These are phyloP conservation scores for Voacanga thouarsii DNA, from an alignment of 257 asterid genomes.

Conservation along the genomic window DNA sequence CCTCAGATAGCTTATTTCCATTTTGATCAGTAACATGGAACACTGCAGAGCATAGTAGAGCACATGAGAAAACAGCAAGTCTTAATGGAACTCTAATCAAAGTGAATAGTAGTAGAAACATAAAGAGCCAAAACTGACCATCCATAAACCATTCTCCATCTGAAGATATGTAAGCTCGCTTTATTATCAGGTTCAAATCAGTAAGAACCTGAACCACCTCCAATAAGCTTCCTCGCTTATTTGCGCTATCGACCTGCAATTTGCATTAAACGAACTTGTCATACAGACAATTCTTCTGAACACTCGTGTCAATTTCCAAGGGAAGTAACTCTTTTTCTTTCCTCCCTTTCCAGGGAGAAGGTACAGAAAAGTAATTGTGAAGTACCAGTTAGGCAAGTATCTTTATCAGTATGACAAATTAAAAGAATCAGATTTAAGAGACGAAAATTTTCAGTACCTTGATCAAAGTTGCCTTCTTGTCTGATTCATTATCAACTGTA, in stretches of 20 bases:
- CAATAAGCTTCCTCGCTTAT: conserved; percentile 80
- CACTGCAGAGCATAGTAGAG: conserved; percentile 41
- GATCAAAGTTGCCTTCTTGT: conserved; percentile 47
- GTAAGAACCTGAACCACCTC: conserved; percentile 87
- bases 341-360: neutral
- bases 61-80: conserved; percentile 14
- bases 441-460: conserved; percentile 31
- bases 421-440: neutral
- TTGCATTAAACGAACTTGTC: neutral
- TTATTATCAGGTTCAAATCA: conserved; percentile 71
- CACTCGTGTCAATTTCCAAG: neutral
- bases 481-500: conserved; percentile 46
- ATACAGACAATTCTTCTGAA: neutral
- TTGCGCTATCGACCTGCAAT: conserved; percentile 82
- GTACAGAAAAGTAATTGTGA: neutral
- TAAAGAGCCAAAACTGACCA: conserved; percentile 40
- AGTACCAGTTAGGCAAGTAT: neutral
- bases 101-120: neutral
- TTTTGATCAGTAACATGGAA: conserved; percentile 80
- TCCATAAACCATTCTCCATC: conserved; percentile 99
- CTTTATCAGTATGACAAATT: neutral
- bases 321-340: neutral
- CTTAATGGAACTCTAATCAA: neutral
- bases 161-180: conserved; percentile 86
- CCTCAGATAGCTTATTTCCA: conserved; percentile 67